These are phyloP conservation scores for Eutrema yunnanense DNA, from an alignment of 345 rosid genomes.

Conservation along the genomic window DNA sequence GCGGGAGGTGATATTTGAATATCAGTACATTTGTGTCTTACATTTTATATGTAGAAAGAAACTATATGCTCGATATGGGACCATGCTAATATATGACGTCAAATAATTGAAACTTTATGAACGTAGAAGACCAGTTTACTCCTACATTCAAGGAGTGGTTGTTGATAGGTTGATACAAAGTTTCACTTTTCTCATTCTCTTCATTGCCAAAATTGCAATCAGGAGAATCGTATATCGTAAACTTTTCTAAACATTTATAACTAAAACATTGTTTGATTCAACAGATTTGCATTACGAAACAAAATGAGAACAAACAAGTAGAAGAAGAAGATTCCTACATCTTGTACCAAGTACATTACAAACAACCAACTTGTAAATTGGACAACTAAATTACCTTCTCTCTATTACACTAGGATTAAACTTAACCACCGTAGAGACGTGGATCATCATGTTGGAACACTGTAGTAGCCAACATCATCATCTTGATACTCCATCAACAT, in stretches of 20 bases:
- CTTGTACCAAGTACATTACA: constrained; percentile 15
- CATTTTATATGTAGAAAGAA: neutral
- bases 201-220: neutral
- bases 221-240: neutral
- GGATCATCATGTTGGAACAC: constrained; percentile 48
- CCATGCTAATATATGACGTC: neutral
- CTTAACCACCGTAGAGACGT: neutral
- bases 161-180: neutral
- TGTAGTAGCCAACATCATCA: constrained; percentile 34
- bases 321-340: neutral
- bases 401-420: neutral
- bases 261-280: neutral
- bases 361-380: constrained; percentile 14
- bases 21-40: neutral
- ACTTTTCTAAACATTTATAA: neutral
- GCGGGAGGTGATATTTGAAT: constrained; percentile 34
- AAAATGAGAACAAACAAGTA: constrained; percentile 10
- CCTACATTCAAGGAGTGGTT: neutral
- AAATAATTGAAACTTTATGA: neutral
- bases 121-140: neutral
- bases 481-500: constrained; percentile 27
- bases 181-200: neutral
- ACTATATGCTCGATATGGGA: neutral
- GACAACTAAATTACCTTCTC: constrained; percentile 8
- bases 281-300: constrained; percentile 2